These are phyloP conservation scores for Pittosporum tobira DNA, from an alignment of 129 eudicot genomes.

Conservation along the genomic window DNA sequence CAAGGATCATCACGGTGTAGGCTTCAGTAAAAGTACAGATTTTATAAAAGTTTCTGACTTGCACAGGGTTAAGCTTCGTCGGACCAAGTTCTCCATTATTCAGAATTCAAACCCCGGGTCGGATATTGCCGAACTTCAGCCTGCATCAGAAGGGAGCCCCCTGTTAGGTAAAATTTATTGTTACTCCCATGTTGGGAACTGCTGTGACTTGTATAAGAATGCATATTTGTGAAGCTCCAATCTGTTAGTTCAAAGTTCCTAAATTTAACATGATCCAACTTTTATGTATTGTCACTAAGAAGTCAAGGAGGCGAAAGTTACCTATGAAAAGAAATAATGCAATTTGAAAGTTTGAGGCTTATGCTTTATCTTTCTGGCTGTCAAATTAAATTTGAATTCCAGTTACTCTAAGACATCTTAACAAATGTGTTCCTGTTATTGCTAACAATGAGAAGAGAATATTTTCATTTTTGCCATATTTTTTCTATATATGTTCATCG, in stretches of 20 bases:
- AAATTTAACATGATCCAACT: background rate
- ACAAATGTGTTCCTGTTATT: no score
- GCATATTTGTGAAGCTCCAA: background rate
- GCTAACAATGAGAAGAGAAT: no score
- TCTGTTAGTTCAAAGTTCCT: background rate
- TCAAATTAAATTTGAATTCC: no score
- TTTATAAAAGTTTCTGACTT: constrained; percentile 55
- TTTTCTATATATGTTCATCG: background rate
- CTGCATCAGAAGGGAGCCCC: constrained; percentile 93
- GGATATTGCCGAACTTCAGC: constrained; percentile 69
- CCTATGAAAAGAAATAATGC: no score
- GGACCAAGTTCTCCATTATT: constrained; percentile 47
- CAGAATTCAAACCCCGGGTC: constrained; percentile 65
- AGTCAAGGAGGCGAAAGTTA: background rate
- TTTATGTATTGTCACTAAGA: background rate
- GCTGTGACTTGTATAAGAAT: background rate
- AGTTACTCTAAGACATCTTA: no score
- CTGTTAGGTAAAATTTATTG: constrained; percentile 52
- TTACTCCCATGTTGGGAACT: constrained; percentile 7
- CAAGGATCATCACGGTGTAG: constrained; percentile 43
- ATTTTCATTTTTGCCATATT: background rate
- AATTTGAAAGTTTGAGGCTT: background rate
- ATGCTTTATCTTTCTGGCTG: no score
- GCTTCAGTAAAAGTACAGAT: constrained; percentile 48
- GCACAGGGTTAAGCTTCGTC: constrained; percentile 57